Evolutionary conservation across 371 early-diverging fungal genomes (phyloP).

Genomic region (Fennellomyces sp.): DNA sequence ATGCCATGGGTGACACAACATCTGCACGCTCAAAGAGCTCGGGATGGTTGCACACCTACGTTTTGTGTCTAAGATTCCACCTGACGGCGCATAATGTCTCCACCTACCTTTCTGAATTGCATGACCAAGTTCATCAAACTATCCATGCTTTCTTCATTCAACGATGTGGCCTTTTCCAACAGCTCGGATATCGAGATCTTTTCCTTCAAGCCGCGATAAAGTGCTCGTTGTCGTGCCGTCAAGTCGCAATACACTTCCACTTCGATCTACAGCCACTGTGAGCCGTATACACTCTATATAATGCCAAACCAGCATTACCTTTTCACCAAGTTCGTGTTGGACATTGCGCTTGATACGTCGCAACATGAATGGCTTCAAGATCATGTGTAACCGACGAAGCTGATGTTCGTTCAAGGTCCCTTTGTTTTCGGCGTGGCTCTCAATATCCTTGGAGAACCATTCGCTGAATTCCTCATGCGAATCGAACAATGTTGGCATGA

Average conservation of each 20-base stretch:
- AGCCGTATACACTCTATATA: no score
- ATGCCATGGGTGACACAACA: constrained; percentile 73
- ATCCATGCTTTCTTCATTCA: constrained; percentile 70
- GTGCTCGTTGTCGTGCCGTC: constrained; percentile 81
- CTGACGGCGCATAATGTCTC: no score
- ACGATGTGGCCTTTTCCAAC: constrained; percentile 71
- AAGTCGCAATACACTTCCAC: constrained; percentile 84
- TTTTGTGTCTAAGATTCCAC: no score
- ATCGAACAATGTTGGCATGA: constrained; percentile 98
- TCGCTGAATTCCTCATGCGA: constrained; percentile 94
- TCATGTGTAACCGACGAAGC: constrained; percentile 91
- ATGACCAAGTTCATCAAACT: constrained; percentile 95
- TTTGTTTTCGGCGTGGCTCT: constrained; percentile 88
- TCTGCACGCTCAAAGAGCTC: constrained; percentile 97
- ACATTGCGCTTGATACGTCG: constrained; percentile 97
- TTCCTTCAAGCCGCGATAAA: constrained; percentile 80
- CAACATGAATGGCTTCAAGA: constrained; percentile 99
- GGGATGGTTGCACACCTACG: constrained; percentile 96
- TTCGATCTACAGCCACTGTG: no score
- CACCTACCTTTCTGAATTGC: constrained; percentile 91
- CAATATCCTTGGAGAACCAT: constrained; percentile 96
- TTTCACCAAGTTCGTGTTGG: constrained; percentile 93
- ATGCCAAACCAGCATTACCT: no score
- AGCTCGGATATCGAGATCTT: constrained; percentile 86
- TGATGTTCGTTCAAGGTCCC: constrained; percentile 89